Percentiles rank a stretch among this genome's conserved stretches.
Evolutionary conservation across 805 yeast species (phyloP).

Genomic region (Lipomyces sp.): DNA sequence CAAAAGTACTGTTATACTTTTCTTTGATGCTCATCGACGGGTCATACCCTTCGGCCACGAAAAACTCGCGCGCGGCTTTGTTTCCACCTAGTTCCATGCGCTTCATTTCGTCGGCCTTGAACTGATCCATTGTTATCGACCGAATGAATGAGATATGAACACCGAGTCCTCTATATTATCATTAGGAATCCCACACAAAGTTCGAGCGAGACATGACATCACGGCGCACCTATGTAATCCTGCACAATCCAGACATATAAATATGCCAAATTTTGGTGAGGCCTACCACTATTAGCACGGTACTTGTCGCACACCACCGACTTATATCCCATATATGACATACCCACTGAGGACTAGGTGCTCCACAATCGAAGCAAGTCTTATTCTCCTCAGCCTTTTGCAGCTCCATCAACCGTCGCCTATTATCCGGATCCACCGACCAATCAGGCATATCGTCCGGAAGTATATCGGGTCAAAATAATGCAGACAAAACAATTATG

Average conservation of each 20-base stretch:
- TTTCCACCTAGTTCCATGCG: constrained; percentile 95
- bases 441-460: constrained; percentile 54
- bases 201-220: background rate
- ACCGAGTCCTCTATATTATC: constrained; percentile 74
- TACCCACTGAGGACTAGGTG: constrained; percentile 96
- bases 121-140: constrained; percentile 97
- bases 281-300: constrained; percentile 50
- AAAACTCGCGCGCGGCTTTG: constrained; percentile 69
- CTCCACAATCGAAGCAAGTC: constrained; percentile 89
- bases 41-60: constrained; percentile 73
- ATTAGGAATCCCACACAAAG: background rate
- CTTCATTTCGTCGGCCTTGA: constrained; percentile 86
- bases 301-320: background rate
- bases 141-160: constrained; percentile 97
- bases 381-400: constrained; percentile 85
- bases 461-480: background rate
- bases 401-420: constrained; percentile 64
- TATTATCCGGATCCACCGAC: constrained; percentile 93
- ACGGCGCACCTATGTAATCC: constrained; percentile 68
- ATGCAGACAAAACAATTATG: background rate
- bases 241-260: constrained; percentile 97
- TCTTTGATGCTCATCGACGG: constrained; percentile 63
- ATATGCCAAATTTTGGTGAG: constrained; percentile 95
- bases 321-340: constrained; percentile 18
- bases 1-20: constrained; percentile 87